Conservation (phyloP, 129 eudicot genomes). For the Flaveria brownii region DNA sequence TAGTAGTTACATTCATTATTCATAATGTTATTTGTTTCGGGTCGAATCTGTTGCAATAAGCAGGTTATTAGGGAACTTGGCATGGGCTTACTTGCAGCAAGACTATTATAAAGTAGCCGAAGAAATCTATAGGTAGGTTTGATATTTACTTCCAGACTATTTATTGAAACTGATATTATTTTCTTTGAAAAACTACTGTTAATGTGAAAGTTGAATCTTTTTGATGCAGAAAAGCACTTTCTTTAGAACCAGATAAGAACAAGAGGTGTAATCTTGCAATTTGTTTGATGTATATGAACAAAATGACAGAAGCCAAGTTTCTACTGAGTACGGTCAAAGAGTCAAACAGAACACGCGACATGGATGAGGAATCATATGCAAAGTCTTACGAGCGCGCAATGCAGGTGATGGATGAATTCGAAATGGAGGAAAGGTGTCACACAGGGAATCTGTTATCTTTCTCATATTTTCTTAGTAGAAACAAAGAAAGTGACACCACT, state of each 20-base stretch:
- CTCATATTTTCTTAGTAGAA: slow-evolving; percentile 36
- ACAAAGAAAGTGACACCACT: slow-evolving; percentile 26
- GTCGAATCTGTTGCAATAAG: slow-evolving; percentile 20
- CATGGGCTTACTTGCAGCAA: slow-evolving; percentile 86
- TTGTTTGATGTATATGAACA: slow-evolving; percentile 76
- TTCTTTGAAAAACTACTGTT: background rate
- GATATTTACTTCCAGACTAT: background rate
- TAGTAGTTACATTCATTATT: background rate
- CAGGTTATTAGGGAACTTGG: slow-evolving; percentile 91
- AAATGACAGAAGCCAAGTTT: slow-evolving; percentile 67
- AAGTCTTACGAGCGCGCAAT: slow-evolving; percentile 83
- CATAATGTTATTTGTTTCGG: background rate
- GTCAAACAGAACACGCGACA: slow-evolving; percentile 36
- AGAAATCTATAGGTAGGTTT: slow-evolving; percentile 64
- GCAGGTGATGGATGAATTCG: slow-evolving; percentile 59
- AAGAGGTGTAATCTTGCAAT: slow-evolving; percentile 85
- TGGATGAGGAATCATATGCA: slow-evolving; percentile 61
- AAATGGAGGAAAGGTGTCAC: slow-evolving; percentile 32
- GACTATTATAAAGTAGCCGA: slow-evolving; percentile 65
- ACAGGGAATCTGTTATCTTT: slow-evolving; percentile 30
- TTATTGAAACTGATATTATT: no score
- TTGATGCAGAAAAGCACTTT: slow-evolving; percentile 68
- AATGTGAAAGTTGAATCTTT: slow-evolving; percentile 3
- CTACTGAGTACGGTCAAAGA: slow-evolving; percentile 50
- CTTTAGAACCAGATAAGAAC: slow-evolving; percentile 78